Conservation (phyloP, 2,329 filamentous ascomycete genomes). For the Fusarium tupiense region DNA sequence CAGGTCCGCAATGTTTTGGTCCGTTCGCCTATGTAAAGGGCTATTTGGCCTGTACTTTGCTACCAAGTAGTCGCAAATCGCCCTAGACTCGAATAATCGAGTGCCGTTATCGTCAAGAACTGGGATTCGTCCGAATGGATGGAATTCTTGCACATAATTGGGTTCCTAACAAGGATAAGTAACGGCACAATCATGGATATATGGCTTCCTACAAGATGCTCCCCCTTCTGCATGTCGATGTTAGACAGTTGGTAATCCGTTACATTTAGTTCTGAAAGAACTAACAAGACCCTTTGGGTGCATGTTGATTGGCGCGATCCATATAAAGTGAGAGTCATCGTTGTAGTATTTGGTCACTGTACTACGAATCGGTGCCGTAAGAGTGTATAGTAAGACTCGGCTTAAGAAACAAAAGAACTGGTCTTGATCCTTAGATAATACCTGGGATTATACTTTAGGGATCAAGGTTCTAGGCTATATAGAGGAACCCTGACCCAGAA, state of each 20-base stretch:
- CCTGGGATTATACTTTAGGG: background rate
- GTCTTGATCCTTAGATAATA: accelerated
- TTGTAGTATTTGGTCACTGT: background rate
- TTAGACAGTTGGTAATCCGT: background rate
- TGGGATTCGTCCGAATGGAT: background rate
- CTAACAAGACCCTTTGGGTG: background rate
- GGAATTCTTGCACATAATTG: background rate
- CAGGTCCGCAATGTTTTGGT: background rate
- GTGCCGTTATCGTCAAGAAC: background rate
- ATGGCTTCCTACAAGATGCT: background rate
- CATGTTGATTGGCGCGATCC: background rate
- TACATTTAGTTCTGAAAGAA: background rate
- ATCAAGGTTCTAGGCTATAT: background rate
- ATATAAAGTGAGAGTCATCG: background rate
- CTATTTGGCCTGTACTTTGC: background rate
- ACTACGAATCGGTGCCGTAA: background rate
- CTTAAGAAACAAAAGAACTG: background rate
- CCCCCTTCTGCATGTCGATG: background rate
- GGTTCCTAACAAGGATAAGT: background rate
- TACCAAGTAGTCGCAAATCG: background rate
- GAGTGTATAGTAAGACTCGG: background rate
- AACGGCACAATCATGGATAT: accelerated
- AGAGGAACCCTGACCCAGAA: too few species aligned
- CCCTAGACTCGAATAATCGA: background rate
- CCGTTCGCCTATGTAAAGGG: accelerated